phyloP scores from a whole-genome alignment of 2,329 filamentous ascomycete species.

The Verticillium albo-atrum region DNA sequence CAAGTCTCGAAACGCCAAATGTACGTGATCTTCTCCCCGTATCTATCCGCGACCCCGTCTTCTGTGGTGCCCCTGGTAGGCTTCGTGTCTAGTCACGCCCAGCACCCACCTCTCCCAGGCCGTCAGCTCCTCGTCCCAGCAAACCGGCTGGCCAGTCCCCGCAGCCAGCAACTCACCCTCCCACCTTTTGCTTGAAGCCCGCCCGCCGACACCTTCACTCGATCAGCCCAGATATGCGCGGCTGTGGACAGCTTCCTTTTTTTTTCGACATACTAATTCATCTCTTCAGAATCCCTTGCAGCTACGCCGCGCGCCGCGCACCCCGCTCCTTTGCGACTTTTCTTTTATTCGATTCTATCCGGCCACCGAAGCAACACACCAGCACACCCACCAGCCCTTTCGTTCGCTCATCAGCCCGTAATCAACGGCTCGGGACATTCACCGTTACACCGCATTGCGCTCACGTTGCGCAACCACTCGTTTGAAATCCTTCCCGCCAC shows the following conservation, averaged over 20 bases:
- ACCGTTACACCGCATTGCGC: slow-evolving; percentile 9
- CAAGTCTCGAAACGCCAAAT: slow-evolving; percentile 35
- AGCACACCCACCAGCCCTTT: neutral
- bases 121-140: neutral
- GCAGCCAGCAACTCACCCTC: neutral
- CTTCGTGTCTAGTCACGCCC: neutral
- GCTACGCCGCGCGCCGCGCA: neutral
- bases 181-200: neutral
- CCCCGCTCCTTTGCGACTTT: neutral
- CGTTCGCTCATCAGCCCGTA: slow-evolving; percentile 12
- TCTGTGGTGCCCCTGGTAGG: neutral
- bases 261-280: neutral
- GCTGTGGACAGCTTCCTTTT: neutral
- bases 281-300: neutral
- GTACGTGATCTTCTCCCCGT: slow-evolving; percentile 30
- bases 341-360: neutral
- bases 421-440: slow-evolving; percentile 4
- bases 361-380: neutral
- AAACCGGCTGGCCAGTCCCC: neutral
- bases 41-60: neutral
- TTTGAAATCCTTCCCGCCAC: slow-evolving; percentile 7
- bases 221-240: neutral
- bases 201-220: neutral
- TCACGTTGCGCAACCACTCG: slow-evolving; percentile 9
- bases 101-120: neutral